Percentiles rank a stretch among this genome's conserved stretches.
phyloP scores from a whole-genome alignment of 2,329 filamentous ascomycete genomes.

The Madurella fahalii region DNA sequence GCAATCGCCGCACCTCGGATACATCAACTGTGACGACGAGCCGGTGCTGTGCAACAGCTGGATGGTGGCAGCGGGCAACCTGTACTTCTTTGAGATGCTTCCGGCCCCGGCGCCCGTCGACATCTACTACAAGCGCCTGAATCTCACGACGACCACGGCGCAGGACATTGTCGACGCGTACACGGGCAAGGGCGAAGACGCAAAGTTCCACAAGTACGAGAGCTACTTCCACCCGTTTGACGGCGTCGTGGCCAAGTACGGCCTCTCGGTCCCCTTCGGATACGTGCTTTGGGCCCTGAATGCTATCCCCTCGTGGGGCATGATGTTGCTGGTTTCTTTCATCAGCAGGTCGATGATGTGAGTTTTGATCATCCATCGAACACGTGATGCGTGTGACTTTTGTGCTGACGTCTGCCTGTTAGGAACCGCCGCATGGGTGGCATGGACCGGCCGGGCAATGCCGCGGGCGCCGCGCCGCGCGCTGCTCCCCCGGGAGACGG shows the following conservation, averaged over 20 bases:
- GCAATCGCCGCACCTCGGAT: slow-evolving; percentile 61
- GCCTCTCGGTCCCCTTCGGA: slow-evolving; percentile 59
- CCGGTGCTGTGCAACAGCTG: slow-evolving; percentile 71
- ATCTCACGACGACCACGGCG: slow-evolving; percentile 63
- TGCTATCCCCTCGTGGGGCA: slow-evolving; percentile 67
- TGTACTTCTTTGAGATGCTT: slow-evolving; percentile 66
- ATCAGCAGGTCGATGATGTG: slow-evolving; percentile 72
- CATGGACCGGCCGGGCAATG: slow-evolving; percentile 12
- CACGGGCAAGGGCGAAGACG: slow-evolving; percentile 47
- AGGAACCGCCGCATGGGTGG: slow-evolving; percentile 35
- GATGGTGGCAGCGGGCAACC: slow-evolving; percentile 59
- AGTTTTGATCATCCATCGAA: slow-evolving; percentile 35
- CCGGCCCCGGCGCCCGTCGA: slow-evolving; percentile 61
- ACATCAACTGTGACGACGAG: slow-evolving; percentile 71
- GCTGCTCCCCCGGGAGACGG: slow-evolving; percentile 29
- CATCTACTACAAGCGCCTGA: slow-evolving; percentile 62
- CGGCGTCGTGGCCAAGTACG: slow-evolving; percentile 59
- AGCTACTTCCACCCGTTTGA: slow-evolving; percentile 75
- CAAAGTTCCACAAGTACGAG: slow-evolving; percentile 42
- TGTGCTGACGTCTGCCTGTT: slow-evolving; percentile 23
- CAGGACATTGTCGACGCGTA: slow-evolving; percentile 57
- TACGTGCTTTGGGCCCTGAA: slow-evolving; percentile 65
- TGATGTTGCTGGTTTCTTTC: slow-evolving; percentile 74
- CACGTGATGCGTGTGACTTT: slow-evolving; percentile 4
- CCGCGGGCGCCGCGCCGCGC: slow-evolving; percentile 21